A percentile compares a stretch with the other conserved stretches of the same genome.
Conservation (phyloP, 2,329 filamentous ascomycete genomes). For the Trichoderma simmonsii region DNA sequence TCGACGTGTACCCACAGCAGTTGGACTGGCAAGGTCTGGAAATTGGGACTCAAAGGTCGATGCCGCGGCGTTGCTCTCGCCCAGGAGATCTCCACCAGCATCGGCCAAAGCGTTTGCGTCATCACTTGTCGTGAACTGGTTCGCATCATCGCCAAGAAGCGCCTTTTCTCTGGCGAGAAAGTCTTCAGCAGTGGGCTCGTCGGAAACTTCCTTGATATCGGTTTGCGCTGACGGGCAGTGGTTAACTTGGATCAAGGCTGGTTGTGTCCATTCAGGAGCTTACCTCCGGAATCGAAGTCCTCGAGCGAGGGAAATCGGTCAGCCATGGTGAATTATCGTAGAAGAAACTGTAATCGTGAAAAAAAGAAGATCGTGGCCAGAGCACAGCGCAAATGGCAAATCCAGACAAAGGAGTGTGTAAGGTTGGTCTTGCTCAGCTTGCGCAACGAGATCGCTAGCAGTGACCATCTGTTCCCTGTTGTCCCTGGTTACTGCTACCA, state of each 20-base stretch:
- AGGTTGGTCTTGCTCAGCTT: background rate
- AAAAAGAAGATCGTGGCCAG: background rate
- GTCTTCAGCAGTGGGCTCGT: slow-evolving; percentile 65
- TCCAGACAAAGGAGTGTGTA: slow-evolving; percentile 2
- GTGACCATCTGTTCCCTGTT: slow-evolving; percentile 20
- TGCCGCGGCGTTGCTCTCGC: slow-evolving; percentile 57
- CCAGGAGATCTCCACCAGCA: slow-evolving; percentile 67
- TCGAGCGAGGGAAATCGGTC: slow-evolving; percentile 77
- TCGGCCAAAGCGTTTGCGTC: slow-evolving; percentile 65
- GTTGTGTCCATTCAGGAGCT: slow-evolving; percentile 25
- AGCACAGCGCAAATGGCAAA: background rate
- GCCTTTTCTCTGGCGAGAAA: slow-evolving; percentile 92
- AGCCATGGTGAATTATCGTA: slow-evolving; percentile 54
- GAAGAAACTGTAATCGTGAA: background rate
- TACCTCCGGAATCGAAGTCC: slow-evolving; percentile 68
- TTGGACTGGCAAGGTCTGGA: slow-evolving; percentile 63
- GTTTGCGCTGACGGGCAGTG: slow-evolving; percentile 57
- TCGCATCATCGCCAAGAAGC: slow-evolving; percentile 84
- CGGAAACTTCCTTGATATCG: slow-evolving; percentile 56
- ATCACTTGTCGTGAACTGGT: slow-evolving; percentile 77
- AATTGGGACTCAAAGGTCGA: slow-evolving; percentile 80
- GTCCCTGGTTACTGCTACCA: slow-evolving; percentile 23
- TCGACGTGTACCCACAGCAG: slow-evolving; percentile 31
- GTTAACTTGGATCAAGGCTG: slow-evolving; percentile 14
- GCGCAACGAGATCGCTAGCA: slow-evolving; percentile 9